phyloP scores from a whole-genome alignment of 75 land plant species.

The Sequoiadendron giganteum region DNA sequence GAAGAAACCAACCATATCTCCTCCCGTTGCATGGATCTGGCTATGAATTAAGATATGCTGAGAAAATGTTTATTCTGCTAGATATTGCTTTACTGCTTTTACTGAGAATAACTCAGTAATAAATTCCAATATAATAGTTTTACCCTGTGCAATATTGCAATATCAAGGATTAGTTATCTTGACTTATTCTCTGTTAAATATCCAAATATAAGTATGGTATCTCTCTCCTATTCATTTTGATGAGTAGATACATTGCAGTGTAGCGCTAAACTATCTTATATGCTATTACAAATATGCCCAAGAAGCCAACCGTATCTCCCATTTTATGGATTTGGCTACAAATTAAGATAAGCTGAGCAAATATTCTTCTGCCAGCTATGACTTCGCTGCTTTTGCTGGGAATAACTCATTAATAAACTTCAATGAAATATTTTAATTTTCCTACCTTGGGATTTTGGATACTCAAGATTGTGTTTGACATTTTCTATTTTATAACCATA shows the following conservation, averaged over 20 bases:
- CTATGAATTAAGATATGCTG: not conserved
- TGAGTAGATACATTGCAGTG: not conserved
- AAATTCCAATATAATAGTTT: not conserved
- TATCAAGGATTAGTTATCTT: not conserved
- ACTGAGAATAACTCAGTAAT: not conserved
- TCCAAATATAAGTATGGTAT: not conserved
- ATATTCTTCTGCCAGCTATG: not conserved
- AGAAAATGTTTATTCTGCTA: not conserved
- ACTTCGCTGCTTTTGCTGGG: not conserved
- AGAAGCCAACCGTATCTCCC: not conserved
- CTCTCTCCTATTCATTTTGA: not conserved
- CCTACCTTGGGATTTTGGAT: not conserved
- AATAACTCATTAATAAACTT: not conserved
- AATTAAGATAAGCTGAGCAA: not conserved
- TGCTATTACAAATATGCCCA: not conserved
- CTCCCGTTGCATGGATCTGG: not conserved
- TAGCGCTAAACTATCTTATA: not conserved
- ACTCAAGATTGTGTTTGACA: not conserved
- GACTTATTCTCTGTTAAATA: not conserved
- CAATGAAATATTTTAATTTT: not conserved
- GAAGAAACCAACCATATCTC: not conserved
- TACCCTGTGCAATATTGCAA: no score
- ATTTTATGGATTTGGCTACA: not conserved
- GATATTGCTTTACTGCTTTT: not conserved
- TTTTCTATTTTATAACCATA: not conserved